phyloP scores from a whole-genome alignment of 2,329 filamentous ascomycete genomes.

The Exophiala spinifera region DNA sequence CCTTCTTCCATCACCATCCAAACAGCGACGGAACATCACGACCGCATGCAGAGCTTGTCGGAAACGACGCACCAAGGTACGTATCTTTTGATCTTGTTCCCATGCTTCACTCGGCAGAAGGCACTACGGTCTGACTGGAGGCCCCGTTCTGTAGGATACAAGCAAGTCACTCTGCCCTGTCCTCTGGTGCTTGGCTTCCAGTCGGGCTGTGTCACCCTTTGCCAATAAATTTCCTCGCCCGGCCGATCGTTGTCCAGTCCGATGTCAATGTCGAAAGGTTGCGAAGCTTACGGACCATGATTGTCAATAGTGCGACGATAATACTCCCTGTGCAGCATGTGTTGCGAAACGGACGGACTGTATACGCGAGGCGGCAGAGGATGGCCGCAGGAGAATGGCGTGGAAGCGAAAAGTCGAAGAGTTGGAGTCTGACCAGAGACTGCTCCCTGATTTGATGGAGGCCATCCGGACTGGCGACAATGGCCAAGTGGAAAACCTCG shows the following conservation, averaged over 20 bases:
- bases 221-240: neutral
- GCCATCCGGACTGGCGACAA: constrained; percentile 4
- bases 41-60: constrained; percentile 9
- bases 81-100: neutral
- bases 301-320: constrained; percentile 14
- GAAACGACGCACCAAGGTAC: constrained; percentile 10
- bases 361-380: constrained; percentile 8
- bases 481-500: neutral
- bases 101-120: neutral
- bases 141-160: neutral
- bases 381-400: constrained; percentile 10
- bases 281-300: neutral
- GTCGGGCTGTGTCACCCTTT: neutral
- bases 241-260: neutral
- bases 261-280: neutral
- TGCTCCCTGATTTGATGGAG: constrained; percentile 3
- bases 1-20: neutral
- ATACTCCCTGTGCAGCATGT: constrained; percentile 14
- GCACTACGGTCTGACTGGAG: neutral
- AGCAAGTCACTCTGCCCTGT: neutral
- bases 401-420: constrained; percentile 17
- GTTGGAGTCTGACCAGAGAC: constrained; percentile 6
- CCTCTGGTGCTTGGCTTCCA: neutral
- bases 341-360: constrained; percentile 8
- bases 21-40: constrained; percentile 9